Evolutionary conservation across 225 moss, liverwort and hornwort genomes (phyloP).

Genomic region (Physcomitrium patens): DNA sequence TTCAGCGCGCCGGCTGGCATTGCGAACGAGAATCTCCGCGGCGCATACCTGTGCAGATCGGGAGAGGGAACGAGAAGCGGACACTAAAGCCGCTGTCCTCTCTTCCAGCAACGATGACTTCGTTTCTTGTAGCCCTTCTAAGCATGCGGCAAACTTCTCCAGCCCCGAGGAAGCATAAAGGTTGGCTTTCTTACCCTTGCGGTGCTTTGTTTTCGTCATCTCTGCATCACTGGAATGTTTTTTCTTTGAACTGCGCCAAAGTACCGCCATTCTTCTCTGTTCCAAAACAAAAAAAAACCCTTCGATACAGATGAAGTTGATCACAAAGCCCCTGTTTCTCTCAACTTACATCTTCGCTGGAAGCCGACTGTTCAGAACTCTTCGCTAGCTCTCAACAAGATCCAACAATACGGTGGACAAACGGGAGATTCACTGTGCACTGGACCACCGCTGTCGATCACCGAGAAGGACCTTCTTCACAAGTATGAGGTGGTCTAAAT

Average conservation of each 20-base stretch:
- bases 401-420: not conserved
- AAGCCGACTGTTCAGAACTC: no score
- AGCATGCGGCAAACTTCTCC: constrained; percentile 39
- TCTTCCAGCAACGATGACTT: constrained; percentile 33
- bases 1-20: constrained; percentile 22
- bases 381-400: not conserved
- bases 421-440: not conserved
- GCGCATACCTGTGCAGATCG: constrained; percentile 59
- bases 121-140: constrained; percentile 40
- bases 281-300: not conserved
- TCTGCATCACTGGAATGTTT: constrained; percentile 20
- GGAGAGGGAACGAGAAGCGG: constrained; percentile 44
- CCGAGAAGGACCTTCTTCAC: not conserved
- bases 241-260: constrained; percentile 47
- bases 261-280: constrained; percentile 33
- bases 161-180: constrained; percentile 41
- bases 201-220: constrained; percentile 24
- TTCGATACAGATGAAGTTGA: no score
- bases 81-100: constrained; percentile 44
- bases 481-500: no score
- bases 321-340: no score
- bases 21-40: constrained; percentile 31
- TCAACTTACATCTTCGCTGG: no score
- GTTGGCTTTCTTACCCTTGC: constrained; percentile 25
- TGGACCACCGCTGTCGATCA: not conserved